Conservation (phyloP, 106 monocot genomes). For the Amphibolis antarctica region DNA sequence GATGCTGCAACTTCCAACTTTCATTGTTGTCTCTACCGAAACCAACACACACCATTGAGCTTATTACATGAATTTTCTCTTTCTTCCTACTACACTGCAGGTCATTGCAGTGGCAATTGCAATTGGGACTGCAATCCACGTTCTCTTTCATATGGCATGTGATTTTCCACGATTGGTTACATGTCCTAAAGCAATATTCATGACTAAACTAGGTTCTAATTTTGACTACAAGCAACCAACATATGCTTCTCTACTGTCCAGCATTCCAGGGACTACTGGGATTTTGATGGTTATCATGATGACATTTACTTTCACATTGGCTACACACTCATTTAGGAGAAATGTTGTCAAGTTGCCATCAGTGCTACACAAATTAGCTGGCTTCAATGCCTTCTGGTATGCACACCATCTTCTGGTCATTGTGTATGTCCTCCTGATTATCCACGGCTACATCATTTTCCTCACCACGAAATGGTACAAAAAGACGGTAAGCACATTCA, state of each 20-base stretch:
- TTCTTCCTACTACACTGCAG: constrained; percentile 12
- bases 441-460: constrained; percentile 72
- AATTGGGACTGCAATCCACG: constrained; percentile 41
- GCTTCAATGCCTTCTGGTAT: constrained; percentile 98
- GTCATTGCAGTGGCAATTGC: constrained; percentile 54
- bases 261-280: constrained; percentile 63
- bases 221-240: constrained; percentile 76
- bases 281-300: constrained; percentile 73
- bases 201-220: constrained; percentile 36
- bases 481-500: constrained; percentile 49
- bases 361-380: constrained; percentile 65
- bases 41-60: constrained; percentile 24
- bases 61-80: constrained; percentile 2
- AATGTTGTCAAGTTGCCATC: constrained; percentile 80
- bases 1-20: background rate
- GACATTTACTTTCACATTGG: constrained; percentile 76
- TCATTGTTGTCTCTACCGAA: background rate
- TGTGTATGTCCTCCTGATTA: constrained; percentile 53
- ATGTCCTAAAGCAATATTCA: constrained; percentile 48
- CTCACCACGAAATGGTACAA: constrained; percentile 83
- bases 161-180: constrained; percentile 69
- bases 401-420: constrained; percentile 76
- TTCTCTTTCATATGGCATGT: constrained; percentile 53
- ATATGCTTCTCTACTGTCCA: constrained; percentile 37
- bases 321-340: constrained; percentile 73